Conservation (phyloP, 1,139 yeast species). For the Pichia norvegensis region DNA sequence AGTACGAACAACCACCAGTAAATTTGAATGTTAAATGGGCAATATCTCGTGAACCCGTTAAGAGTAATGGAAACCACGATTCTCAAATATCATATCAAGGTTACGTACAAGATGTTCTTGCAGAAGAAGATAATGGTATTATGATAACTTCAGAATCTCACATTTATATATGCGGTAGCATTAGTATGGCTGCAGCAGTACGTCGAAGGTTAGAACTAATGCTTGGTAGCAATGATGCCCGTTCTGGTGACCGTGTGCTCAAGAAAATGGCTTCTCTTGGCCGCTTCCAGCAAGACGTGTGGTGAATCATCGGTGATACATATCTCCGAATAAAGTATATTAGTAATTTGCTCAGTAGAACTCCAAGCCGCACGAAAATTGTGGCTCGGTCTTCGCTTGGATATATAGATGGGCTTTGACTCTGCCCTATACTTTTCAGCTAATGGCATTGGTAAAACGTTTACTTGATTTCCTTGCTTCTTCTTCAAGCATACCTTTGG, state of each 20-base stretch:
- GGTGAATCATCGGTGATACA: background rate
- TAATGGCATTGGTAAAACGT: background rate
- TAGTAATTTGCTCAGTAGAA: no score
- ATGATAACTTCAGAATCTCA: conserved; percentile 25
- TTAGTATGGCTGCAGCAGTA: conserved; percentile 92
- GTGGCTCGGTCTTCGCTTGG: background rate
- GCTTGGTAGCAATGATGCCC: conserved; percentile 29
- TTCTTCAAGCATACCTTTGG: no score
- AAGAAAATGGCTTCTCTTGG: background rate
- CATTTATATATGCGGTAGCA: conserved; percentile 94
- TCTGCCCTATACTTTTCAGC: background rate
- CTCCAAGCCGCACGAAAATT: background rate
- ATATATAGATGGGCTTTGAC: background rate
- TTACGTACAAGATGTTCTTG: conserved; percentile 54
- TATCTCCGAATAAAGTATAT: no score
- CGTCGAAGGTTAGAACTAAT: conserved; percentile 59
- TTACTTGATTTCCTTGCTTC: no score
- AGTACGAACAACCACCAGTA: background rate
- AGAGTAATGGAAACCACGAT: background rate
- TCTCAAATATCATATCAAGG: background rate
- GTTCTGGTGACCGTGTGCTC: background rate
- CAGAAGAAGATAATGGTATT: conserved; percentile 37
- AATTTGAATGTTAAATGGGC: background rate
- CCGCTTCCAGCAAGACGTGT: conserved; percentile 1
- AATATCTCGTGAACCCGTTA: background rate